phyloP scores from a whole-genome alignment of 805 yeast species.

The Candida manassasensis region DNA sequence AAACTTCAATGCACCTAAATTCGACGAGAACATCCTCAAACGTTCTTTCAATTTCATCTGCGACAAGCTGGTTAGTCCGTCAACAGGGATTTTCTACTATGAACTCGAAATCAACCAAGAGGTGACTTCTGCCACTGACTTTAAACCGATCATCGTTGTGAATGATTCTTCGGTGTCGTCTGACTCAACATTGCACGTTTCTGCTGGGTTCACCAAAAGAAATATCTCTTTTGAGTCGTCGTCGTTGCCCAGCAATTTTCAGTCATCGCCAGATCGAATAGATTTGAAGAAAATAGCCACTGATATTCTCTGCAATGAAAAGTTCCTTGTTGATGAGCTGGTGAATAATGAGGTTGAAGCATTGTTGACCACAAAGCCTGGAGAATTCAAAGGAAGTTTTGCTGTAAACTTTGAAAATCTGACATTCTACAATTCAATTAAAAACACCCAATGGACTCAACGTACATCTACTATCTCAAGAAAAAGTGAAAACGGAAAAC shows the following conservation, averaged over 20 bases:
- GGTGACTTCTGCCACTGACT: constrained; percentile 26
- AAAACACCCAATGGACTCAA: constrained; percentile 24
- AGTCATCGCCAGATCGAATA: constrained; percentile 10
- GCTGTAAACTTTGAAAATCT: constrained; percentile 39
- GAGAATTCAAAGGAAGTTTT: constrained; percentile 37
- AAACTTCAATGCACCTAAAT: constrained; percentile 3
- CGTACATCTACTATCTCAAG: constrained; percentile 32
- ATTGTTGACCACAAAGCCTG: constrained; percentile 31
- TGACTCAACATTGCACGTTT: constrained; percentile 26
- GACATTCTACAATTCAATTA: constrained; percentile 34
- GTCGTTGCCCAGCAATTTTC: constrained; percentile 6
- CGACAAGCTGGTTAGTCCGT: constrained; percentile 28
- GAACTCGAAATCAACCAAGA: constrained; percentile 36
- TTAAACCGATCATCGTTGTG: constrained; percentile 28
- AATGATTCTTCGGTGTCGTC: constrained; percentile 32
- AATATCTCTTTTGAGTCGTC: constrained; percentile 18
- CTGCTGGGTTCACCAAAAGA: constrained; percentile 32
- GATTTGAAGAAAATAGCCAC: constrained; percentile 29
- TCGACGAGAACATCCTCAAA: constrained; percentile 4
- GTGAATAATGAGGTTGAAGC: constrained; percentile 17
- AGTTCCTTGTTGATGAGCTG: constrained; percentile 10
- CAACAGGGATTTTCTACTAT: constrained; percentile 37
- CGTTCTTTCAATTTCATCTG: constrained; percentile 30
- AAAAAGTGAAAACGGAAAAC: constrained; percentile 30
- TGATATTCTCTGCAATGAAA: constrained; percentile 21